Conservation (phyloP, 1,284 basidiomycete genomes). For the Ceratobasidium sp. region DNA sequence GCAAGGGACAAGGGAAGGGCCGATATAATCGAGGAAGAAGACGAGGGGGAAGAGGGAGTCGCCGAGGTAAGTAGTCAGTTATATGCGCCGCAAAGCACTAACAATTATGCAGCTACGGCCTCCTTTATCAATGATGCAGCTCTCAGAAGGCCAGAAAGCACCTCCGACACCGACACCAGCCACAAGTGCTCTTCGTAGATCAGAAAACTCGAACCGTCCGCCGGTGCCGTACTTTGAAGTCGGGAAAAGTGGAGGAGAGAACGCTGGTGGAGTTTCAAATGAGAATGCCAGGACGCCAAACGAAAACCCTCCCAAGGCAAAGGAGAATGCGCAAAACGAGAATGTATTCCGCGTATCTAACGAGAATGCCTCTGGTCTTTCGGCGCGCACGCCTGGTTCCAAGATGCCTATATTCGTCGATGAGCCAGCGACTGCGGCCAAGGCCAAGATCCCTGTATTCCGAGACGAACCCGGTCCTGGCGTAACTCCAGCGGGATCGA, state of each 20-base stretch:
- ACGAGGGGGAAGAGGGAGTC: constrained; percentile 36
- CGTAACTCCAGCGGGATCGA: constrained; percentile 14
- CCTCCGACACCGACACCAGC: constrained; percentile 50
- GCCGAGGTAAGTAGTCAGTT: constrained; percentile 2
- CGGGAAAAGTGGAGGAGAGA: constrained; percentile 29
- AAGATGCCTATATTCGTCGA: constrained; percentile 48
- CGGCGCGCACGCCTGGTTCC: constrained; percentile 15
- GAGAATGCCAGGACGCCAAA: constrained; percentile 16
- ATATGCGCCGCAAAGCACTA: background rate
- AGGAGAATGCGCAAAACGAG: constrained; percentile 30
- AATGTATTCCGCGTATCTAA: constrained; percentile 7
- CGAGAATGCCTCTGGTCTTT: constrained; percentile 19
- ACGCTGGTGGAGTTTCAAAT: constrained; percentile 8
- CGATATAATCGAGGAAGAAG: constrained; percentile 44
- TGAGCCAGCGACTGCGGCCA: constrained; percentile 39
- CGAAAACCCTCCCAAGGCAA: constrained; percentile 34
- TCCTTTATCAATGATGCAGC: constrained; percentile 31
- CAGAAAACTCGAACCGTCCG: constrained; percentile 23
- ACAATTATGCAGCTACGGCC: constrained; percentile 18
- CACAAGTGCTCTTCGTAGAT: constrained; percentile 44
- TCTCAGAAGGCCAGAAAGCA: constrained; percentile 17
- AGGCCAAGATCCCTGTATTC: constrained; percentile 35
- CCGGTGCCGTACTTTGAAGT: constrained; percentile 31
- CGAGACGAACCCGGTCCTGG: constrained; percentile 27
- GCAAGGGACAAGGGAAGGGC: constrained; percentile 44